These are phyloP conservation scores for Pinus tabuliformis DNA, from an alignment of 75 land plant genomes.

Conservation along the genomic window DNA sequence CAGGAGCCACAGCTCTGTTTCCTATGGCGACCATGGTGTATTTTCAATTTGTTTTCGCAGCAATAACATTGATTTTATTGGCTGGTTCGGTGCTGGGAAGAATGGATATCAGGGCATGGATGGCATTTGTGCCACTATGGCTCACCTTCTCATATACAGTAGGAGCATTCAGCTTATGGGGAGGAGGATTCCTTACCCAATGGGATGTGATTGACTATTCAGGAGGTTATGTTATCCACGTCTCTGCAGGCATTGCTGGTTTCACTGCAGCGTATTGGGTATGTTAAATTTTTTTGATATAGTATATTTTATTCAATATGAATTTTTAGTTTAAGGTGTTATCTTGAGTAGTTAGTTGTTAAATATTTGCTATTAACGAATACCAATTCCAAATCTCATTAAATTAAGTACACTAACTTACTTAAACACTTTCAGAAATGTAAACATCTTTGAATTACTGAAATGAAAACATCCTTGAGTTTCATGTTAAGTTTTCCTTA, in stretches of 20 bases:
- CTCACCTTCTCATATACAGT: conserved; percentile 36
- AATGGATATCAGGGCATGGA: conserved; percentile 69
- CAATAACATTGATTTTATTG: conserved; percentile 48
- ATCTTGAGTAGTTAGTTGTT: too few species aligned
- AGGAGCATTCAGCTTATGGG: conserved; percentile 38
- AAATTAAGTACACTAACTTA: too few species aligned
- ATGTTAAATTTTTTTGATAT: background rate
- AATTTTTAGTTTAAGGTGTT: too few species aligned
- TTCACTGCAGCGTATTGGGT: conserved; percentile 19
- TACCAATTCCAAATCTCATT: too few species aligned
- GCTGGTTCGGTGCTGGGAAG: conserved; percentile 63
- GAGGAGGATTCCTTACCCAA: conserved; percentile 31
- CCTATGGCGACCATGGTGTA: conserved; percentile 34
- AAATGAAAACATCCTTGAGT: too few species aligned
- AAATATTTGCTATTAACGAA: too few species aligned
- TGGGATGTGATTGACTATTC: conserved; percentile 42
- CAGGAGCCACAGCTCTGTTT: conserved; percentile 13
- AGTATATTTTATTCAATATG: background rate
- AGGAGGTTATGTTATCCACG: conserved; percentile 33
- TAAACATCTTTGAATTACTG: too few species aligned
- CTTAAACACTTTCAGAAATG: too few species aligned
- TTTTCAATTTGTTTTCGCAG: conserved; percentile 61
- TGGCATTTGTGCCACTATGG: conserved; percentile 71
- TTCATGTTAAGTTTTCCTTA: too few species aligned
- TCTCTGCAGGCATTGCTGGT: conserved; percentile 21